A percentile compares a stretch with the other conserved stretches of the same genome.
Evolutionary conservation across 2,329 filamentous ascomycete genomes (phyloP).

Genomic region (Aspergillus pseudoterreus): DNA sequence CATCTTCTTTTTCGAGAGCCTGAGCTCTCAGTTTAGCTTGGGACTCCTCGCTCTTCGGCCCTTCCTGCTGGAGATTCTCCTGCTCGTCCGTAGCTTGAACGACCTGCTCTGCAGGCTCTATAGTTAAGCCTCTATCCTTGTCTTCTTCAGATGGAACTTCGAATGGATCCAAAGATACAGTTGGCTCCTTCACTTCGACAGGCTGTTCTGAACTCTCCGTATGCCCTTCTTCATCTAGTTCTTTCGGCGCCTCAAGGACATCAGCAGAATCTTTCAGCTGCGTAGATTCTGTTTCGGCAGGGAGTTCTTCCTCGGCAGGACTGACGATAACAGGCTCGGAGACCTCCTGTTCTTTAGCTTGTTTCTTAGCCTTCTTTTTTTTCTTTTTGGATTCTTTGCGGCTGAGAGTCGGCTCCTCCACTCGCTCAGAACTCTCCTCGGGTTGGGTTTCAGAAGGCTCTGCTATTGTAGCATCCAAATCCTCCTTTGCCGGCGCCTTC

Average conservation of each 20-base stretch:
- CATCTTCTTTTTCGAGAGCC: slow-evolving; percentile 10
- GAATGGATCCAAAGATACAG: slow-evolving; percentile 7
- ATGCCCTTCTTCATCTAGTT: neutral
- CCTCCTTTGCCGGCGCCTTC: neutral
- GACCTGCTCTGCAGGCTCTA: neutral
- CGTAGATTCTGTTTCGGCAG: neutral
- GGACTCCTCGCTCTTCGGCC: slow-evolving; percentile 2
- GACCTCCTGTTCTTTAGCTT: slow-evolving; percentile 3
- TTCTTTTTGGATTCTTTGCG: slow-evolving; percentile 4
- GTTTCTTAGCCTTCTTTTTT: slow-evolving; percentile 6
- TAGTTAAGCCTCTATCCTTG: neutral
- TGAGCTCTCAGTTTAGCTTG: slow-evolving; percentile 5
- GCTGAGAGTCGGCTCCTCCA: neutral
- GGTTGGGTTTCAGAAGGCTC: neutral
- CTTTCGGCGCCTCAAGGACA: neutral
- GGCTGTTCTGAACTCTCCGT: neutral
- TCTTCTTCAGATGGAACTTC: neutral
- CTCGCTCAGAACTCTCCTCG: neutral
- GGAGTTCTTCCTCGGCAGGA: neutral
- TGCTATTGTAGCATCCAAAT: neutral
- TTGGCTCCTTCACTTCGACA: neutral
- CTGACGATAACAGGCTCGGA: neutral
- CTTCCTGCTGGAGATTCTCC: neutral
- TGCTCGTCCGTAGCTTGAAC: neutral
- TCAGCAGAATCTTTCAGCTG: neutral